phyloP scores from a whole-genome alignment of 148 eudicot species.

The Chenopodium quinoa region DNA sequence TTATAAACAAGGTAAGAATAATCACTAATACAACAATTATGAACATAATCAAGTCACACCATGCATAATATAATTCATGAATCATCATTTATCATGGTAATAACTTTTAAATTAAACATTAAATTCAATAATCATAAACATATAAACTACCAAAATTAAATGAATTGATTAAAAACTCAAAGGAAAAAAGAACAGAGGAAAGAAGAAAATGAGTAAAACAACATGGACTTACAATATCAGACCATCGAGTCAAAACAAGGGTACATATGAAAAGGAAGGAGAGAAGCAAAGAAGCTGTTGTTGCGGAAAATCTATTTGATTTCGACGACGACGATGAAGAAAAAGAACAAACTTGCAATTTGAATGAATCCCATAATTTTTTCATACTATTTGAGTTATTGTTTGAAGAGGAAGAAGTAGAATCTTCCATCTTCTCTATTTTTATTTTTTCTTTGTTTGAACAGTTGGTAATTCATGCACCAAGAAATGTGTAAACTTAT shows the following conservation, averaged over 20 bases:
- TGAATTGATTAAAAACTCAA: not conserved
- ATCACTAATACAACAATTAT: not conserved
- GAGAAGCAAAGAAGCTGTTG: constrained; percentile 24
- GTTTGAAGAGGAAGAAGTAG: not conserved
- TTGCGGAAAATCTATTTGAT: not conserved
- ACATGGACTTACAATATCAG: constrained; percentile 30
- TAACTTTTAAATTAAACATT: not conserved
- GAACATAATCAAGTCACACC: not conserved
- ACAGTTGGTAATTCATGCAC: not conserved
- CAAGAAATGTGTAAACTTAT: not conserved
- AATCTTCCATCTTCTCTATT: constrained; percentile 16
- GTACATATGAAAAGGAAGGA: constrained; percentile 18
- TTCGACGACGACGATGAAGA: not conserved
- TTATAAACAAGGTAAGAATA: not conserved
- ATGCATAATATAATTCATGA: not conserved
- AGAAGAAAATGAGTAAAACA: not conserved
- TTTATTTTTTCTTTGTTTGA: not conserved
- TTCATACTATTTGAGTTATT: not conserved
- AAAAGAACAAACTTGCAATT: not conserved
- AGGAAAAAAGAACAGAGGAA: not conserved
- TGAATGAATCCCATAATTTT: constrained; percentile 5
- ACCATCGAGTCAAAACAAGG: constrained; percentile 27
- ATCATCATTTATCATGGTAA: not conserved
- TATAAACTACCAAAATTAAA: not conserved
- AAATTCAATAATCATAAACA: not conserved